Percentiles rank a stretch among this genome's conserved stretches.
Evolutionary conservation across 768 basidiomycete species (phyloP).

Genomic region (Hericium alpestre): DNA sequence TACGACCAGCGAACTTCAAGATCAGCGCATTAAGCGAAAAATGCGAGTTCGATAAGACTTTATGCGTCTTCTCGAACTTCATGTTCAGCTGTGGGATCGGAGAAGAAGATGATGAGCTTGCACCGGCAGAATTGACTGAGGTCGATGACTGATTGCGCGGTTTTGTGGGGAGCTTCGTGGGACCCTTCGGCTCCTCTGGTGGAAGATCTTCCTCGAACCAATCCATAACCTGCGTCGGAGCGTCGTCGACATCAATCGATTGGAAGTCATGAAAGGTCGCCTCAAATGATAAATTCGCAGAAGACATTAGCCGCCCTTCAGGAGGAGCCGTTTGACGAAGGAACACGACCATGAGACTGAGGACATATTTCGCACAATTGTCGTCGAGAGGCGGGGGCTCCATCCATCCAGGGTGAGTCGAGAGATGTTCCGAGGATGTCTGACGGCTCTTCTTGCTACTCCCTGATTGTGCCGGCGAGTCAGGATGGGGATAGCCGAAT

Average conservation of each 20-base stretch:
- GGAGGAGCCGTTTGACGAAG: constrained; percentile 58
- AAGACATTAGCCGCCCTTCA: constrained; percentile 47
- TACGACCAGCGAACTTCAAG: constrained; percentile 61
- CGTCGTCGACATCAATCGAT: constrained; percentile 31
- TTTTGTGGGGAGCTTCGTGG: background rate
- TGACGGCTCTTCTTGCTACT: constrained; percentile 23
- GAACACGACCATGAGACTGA: constrained; percentile 77
- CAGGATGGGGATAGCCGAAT: constrained; percentile 25
- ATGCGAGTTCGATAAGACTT: constrained; percentile 45
- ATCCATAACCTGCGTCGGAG: constrained; percentile 14
- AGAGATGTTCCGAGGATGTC: constrained; percentile 34
- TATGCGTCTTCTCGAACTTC: constrained; percentile 53
- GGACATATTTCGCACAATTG: constrained; percentile 66
- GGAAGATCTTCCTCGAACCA: constrained; percentile 9
- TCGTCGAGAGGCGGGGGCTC: constrained; percentile 75
- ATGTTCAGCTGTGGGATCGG: constrained; percentile 16
- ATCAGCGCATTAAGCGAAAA: constrained; percentile 51
- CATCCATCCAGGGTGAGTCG: constrained; percentile 33
- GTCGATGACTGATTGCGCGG: constrained; percentile 7
- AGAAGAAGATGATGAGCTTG: constrained; percentile 13
- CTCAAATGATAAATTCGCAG: constrained; percentile 50
- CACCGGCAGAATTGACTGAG: constrained; percentile 13
- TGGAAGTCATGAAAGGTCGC: constrained; percentile 67
- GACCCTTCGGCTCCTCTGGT: background rate
- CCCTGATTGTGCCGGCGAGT: constrained; percentile 20